A percentile compares a stretch with the other conserved stretches of the same genome.
Evolutionary conservation across 805 yeast species (phyloP).

Genomic region (Scheffersomyces ergatensis): DNA sequence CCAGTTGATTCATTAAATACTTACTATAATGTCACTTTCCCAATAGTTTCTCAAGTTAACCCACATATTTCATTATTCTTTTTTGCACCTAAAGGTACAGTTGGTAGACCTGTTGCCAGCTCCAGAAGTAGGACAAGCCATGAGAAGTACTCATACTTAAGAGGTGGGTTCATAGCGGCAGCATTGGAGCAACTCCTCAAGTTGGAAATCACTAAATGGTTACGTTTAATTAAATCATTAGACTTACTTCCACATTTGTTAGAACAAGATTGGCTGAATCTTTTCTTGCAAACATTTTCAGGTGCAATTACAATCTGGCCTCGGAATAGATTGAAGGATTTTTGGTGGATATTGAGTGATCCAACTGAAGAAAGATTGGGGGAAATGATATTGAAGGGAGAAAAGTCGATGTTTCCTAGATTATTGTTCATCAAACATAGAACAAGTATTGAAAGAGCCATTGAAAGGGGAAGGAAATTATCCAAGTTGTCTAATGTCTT

Average conservation of each 20-base stretch:
- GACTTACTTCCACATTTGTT: constrained; percentile 66
- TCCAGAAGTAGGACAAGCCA: constrained; percentile 39
- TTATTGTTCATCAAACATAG: constrained; percentile 64
- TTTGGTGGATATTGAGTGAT: constrained; percentile 62
- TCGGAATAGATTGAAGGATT: constrained; percentile 55
- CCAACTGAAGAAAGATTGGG: constrained; percentile 60
- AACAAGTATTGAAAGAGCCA: constrained; percentile 60
- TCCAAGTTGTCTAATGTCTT: constrained; percentile 14
- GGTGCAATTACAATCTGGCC: constrained; percentile 82
- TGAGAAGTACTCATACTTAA: constrained; percentile 39
- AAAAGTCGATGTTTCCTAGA: constrained; percentile 64
- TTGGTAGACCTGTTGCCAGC: constrained; percentile 72
- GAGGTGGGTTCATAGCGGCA: constrained; percentile 77
- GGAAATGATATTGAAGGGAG: constrained; percentile 59
- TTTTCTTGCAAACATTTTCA: constrained; percentile 70
- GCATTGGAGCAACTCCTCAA: constrained; percentile 70
- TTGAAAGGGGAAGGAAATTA: constrained; percentile 47
- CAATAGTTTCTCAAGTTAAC: constrained; percentile 78
- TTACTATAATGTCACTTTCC: constrained; percentile 71
- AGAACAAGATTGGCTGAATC: constrained; percentile 79
- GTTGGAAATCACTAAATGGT: constrained; percentile 75
- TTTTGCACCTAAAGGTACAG: constrained; percentile 76
- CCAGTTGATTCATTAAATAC: constrained; percentile 73
- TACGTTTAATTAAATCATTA: constrained; percentile 60
- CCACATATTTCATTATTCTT: constrained; percentile 78